These are phyloP conservation scores for Themeda triandra DNA, from an alignment of 176 grass and related monocot genomes.

Conservation along the genomic window DNA sequence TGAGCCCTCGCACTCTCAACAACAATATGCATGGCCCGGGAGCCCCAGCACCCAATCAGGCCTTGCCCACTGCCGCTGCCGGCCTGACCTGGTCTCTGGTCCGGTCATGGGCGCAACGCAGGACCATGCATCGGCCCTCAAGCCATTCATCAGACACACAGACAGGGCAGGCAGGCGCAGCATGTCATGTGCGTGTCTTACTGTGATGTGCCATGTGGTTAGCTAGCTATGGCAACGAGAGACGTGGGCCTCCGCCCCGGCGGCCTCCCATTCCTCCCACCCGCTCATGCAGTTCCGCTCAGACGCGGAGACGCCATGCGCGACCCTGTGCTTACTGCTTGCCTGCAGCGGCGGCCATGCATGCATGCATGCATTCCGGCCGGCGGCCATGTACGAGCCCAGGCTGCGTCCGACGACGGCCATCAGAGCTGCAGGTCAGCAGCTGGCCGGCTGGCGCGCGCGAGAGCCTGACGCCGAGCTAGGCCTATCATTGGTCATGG, in stretches of 20 bases:
- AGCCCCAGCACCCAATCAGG: slow-evolving; percentile 13
- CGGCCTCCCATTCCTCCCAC: no score
- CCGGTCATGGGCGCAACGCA: not conserved
- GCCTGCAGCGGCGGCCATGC: not conserved
- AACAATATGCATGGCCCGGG: slow-evolving; percentile 7
- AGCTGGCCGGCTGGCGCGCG: no score
- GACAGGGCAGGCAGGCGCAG: not conserved
- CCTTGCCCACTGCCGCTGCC: not conserved
- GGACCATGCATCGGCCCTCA: not conserved
- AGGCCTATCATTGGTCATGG: not conserved
- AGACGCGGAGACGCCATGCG: not conserved
- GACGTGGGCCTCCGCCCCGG: slow-evolving; percentile 15
- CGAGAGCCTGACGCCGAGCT: not conserved
- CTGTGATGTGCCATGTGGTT: not conserved
- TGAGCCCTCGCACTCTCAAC: slow-evolving; percentile 10
- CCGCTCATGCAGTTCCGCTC: not conserved
- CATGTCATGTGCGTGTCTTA: slow-evolving; percentile 38
- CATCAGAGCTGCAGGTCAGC: no score
- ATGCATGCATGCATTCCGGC: no score
- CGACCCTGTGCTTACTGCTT: not conserved
- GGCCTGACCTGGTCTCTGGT: slow-evolving; percentile 25
- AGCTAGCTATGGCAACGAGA: not conserved
- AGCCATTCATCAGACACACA: not conserved
- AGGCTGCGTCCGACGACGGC: no score
- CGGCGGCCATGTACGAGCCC: not conserved